Conservation (phyloP, 495 filamentous ascomycete genomes). For the Xylaria nigripes region DNA sequence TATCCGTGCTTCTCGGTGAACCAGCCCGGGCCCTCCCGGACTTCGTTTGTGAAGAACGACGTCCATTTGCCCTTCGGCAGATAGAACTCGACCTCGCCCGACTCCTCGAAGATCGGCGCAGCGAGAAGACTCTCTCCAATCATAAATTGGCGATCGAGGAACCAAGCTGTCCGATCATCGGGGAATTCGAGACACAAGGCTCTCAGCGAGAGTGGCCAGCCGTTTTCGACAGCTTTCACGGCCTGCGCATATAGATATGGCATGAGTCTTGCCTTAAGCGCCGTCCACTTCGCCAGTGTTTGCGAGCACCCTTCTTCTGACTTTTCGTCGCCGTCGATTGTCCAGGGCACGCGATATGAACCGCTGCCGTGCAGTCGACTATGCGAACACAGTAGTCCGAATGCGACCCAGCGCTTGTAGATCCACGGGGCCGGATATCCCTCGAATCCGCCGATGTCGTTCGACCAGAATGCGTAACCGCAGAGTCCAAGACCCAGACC, state of each 20-base stretch:
- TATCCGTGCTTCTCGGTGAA: constrained; percentile 41
- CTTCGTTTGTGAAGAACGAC: constrained; percentile 38
- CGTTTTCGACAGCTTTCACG: constrained; percentile 32
- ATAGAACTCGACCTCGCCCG: constrained; percentile 54
- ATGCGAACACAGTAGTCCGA: constrained; percentile 60
- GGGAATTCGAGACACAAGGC: constrained; percentile 61
- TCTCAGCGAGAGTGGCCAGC: constrained; percentile 47
- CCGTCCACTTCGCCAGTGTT: constrained; percentile 50
- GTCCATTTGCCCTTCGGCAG: constrained; percentile 54
- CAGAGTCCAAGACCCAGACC: constrained; percentile 56
- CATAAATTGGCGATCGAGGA: constrained; percentile 61
- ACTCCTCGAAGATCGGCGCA: constrained; percentile 54
- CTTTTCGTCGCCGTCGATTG: constrained; percentile 51
- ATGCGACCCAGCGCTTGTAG: constrained; percentile 72
- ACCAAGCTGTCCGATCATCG: constrained; percentile 52
- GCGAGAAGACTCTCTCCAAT: constrained; percentile 51
- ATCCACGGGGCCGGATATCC: constrained; percentile 57
- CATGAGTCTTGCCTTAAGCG: constrained; percentile 54
- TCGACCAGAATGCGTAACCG: constrained; percentile 62
- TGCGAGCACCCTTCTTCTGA: constrained; percentile 42
- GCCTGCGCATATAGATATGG: constrained; percentile 55
- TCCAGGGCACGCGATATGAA: constrained; percentile 65
- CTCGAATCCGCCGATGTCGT: constrained; percentile 68
- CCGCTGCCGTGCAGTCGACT: constrained; percentile 58
- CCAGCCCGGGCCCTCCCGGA: constrained; percentile 40